Base-by-base conservation (phyloP, 345 rosid genomes). In the Ceriops zippeliana region DNA sequence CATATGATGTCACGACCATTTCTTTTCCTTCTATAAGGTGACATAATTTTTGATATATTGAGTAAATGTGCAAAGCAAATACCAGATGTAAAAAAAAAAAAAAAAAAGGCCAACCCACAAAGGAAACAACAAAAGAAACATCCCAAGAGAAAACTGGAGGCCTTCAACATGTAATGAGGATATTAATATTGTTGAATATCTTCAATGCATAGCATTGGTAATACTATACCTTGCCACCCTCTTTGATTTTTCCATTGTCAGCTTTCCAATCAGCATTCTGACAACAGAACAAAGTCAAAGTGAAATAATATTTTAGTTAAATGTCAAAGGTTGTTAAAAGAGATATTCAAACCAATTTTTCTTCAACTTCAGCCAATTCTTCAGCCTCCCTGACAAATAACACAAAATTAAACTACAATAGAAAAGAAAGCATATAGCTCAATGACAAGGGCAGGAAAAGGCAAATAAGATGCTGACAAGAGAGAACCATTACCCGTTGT, bases 341-440 rank as follows among this genome's bases (percentile, higher is more conserved):
- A 24, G 58, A 34, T 30, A 66, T 75, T 79, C 83, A 19, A 70
- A 93, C 97, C 93, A 93, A 72, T 81, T 87, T 73, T 76, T 86
- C 93, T 84, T 89, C 97, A 65, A 91, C 95, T 85, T 91, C 96
- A 42, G 89, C 96, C 75, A 90, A 83, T 75, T 93, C 97, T 76
- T 86, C 91, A 79, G 81, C 79, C 28, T 70, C 90, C 80, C 96
- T 91, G 83, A 74, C 46, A 62, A 51, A 65, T 52, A 60, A 65
- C 73, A 71, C 31, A 69, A 32, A 54, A 34, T 28, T 66, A 52
- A 70, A 73, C 32, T 53, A 51, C 58, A 54, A 26, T 17, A 4
- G 5, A 65, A 58, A 47, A 61, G 35, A 70, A 26, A 54, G 54
- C 52, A 58, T 52, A 63, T 60, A 49, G 65, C 34, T 15, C 21